phyloP scores from a whole-genome alignment of 768 basidiomycete genomes.

The Mycena floridula region DNA sequence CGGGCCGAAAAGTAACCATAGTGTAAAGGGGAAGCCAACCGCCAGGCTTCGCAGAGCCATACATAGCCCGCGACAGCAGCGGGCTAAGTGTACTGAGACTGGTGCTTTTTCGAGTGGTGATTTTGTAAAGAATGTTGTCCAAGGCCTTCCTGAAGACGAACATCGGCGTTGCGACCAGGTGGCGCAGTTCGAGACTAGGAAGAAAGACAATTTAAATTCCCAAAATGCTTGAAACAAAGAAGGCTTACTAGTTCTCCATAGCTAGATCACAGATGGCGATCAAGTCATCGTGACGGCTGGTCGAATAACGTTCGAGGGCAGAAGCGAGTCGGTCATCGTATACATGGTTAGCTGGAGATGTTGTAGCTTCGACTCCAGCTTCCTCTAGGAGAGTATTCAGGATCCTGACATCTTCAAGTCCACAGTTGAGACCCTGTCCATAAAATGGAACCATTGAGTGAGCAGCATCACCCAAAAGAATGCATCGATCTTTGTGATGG shows the following conservation, averaged over 20 bases:
- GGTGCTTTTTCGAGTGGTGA: conserved; percentile 46
- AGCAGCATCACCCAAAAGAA: conserved; percentile 91
- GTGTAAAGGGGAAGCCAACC: conserved; percentile 95
- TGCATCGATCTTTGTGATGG: conserved; percentile 82
- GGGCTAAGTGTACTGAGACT: conserved; percentile 41
- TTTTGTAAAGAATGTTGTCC: conserved; percentile 66
- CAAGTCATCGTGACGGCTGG: conserved; percentile 80
- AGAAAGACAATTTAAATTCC: conserved; percentile 15
- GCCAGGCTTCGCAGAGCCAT: conserved; percentile 48
- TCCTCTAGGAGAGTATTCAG: conserved; percentile 69
- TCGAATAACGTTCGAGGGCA: conserved; percentile 76
- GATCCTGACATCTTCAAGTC: conserved; percentile 94
- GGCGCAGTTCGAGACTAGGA: conserved; percentile 87
- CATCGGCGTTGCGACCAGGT: conserved; percentile 75
- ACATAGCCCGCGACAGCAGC: conserved; percentile 44
- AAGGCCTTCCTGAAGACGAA: conserved; percentile 77
- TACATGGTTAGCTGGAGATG: conserved; percentile 23
- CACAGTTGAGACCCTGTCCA: conserved; percentile 96
- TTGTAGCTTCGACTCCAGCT: conserved; percentile 54
- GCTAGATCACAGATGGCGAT: conserved; percentile 88
- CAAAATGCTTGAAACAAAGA: conserved; percentile 16
- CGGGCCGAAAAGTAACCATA: conserved; percentile 97
- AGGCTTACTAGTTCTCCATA: conserved; percentile 90
- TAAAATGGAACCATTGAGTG: conserved; percentile 99
- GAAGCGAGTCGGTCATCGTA: conserved; percentile 53